Evolutionary conservation across 192 early-diverging fungal species (phyloP).

Genomic region (Podila clonocystis): DNA sequence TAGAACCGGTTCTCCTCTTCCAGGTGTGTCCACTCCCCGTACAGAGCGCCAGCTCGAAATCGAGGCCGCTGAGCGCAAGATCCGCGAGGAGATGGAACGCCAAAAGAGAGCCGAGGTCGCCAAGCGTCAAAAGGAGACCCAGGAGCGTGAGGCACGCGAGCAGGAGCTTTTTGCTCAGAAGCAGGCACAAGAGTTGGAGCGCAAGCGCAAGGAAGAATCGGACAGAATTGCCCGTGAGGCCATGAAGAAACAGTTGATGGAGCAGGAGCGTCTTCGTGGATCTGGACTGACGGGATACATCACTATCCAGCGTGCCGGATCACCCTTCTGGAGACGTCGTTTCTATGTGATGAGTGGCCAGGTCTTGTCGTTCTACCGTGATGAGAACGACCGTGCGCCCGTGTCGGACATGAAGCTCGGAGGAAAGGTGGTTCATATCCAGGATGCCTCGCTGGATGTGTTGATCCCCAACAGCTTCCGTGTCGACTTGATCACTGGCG

Average conservation of each 20-base stretch:
- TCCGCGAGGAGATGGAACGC: constrained; percentile 47
- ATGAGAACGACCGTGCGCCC: constrained; percentile 53
- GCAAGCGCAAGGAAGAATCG: constrained; percentile 60
- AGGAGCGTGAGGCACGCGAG: constrained; percentile 41
- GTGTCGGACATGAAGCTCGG: constrained; percentile 54
- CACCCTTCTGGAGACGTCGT: constrained; percentile 67
- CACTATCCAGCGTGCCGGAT: constrained; percentile 57
- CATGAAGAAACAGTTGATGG: constrained; percentile 53
- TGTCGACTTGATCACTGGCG: constrained; percentile 52
- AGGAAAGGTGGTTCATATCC: constrained; percentile 46
- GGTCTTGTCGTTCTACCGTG: constrained; percentile 58
- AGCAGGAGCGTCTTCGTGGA: constrained; percentile 52
- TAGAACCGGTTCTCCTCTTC: constrained; percentile 36
- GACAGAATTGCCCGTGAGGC: constrained; percentile 51
- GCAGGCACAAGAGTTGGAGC: constrained; percentile 58
- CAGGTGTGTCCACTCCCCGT: constrained; percentile 40
- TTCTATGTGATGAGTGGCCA: constrained; percentile 66
- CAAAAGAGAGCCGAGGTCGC: constrained; percentile 47
- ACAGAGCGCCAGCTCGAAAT: constrained; percentile 44
- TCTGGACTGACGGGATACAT: constrained; percentile 54
- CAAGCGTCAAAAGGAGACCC: constrained; percentile 44
- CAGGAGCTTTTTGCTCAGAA: constrained; percentile 36
- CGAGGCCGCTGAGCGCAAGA: constrained; percentile 43
- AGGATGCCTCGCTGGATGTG: constrained; percentile 58
- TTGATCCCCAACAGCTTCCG: constrained; percentile 63